Percentiles rank a stretch among this genome's conserved stretches.
These are phyloP conservation scores for Triangularia setosa DNA, from an alignment of 2,329 filamentous ascomycete genomes.

Conservation along the genomic window DNA sequence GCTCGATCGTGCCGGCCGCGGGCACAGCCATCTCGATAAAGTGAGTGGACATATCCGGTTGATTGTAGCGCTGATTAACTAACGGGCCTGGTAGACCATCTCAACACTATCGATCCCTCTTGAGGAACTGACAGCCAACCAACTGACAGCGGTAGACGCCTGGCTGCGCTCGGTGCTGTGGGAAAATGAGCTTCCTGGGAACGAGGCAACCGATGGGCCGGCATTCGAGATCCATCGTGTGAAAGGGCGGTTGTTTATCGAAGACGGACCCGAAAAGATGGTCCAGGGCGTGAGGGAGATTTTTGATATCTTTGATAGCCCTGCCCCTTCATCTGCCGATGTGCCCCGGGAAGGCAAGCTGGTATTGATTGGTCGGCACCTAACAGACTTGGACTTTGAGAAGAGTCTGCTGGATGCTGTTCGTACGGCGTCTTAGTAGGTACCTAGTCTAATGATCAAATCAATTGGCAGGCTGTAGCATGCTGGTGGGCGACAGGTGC, in stretches of 20 bases:
- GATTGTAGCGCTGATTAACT: conserved; percentile 7
- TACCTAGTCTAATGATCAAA: too few species aligned
- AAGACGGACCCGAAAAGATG: conserved; percentile 65
- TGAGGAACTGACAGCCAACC: conserved; percentile 51
- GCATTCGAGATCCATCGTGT: conserved; percentile 79
- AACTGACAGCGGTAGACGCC: conserved; percentile 64
- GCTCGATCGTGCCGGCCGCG: conserved; percentile 68
- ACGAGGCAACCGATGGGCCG: conserved; percentile 30
- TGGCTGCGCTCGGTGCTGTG: conserved; percentile 85
- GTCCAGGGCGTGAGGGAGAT: conserved; percentile 90
- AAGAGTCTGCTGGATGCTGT: conserved; percentile 17
- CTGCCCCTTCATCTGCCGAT: conserved; percentile 28
- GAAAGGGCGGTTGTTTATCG: conserved; percentile 72
- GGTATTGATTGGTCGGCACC: conserved; percentile 58
- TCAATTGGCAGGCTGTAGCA: too few species aligned
- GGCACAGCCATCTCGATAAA: conserved; percentile 87
- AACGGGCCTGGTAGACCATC: conserved; percentile 58
- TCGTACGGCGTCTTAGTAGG: not conserved
- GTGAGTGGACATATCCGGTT: conserved; percentile 47
- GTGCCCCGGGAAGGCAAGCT: conserved; percentile 47
- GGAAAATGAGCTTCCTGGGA: conserved; percentile 62
- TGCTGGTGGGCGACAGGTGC: too few species aligned
- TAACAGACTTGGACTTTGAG: conserved; percentile 50
- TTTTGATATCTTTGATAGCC: conserved; percentile 79
- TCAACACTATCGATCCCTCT: conserved; percentile 74